These are phyloP conservation scores for Linnemannia zychae DNA, from an alignment of 192 early-diverging fungal species.

Conservation along the genomic window DNA sequence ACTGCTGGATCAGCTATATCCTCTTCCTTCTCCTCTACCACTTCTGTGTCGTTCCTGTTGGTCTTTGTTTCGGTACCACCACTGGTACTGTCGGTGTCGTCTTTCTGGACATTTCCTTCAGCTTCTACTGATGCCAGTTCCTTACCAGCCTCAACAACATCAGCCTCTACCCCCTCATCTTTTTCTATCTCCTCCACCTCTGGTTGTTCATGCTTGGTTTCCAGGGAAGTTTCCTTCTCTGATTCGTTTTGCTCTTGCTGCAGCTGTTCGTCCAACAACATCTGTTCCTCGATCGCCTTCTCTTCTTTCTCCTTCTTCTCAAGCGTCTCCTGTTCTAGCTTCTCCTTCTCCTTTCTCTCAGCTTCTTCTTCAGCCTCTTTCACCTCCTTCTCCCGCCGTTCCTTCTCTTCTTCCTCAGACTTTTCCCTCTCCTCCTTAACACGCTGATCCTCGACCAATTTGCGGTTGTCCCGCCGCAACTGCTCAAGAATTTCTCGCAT, in stretches of 20 bases:
- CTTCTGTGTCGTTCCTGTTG: neutral
- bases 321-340: neutral
- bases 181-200: slow-evolving; percentile 3
- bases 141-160: neutral
- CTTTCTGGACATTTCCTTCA: neutral
- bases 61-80: neutral
- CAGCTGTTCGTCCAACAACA: neutral
- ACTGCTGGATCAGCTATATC: no score
- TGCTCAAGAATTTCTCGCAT: slow-evolving; percentile 52
- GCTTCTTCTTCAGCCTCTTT: neutral
- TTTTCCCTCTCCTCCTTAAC: neutral
- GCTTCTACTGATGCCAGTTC: neutral
- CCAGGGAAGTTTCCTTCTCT: slow-evolving; percentile 1
- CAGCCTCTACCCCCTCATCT: neutral
- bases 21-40: neutral
- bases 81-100: neutral
- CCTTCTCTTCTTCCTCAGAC: slow-evolving; percentile 1
- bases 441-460: neutral
- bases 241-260: slow-evolving; percentile 20
- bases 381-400: neutral
- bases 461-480: slow-evolving; percentile 23
- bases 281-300: neutral
- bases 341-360: neutral
- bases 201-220: neutral
- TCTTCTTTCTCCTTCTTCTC: slow-evolving; percentile 21